Evolutionary conservation across 2,329 filamentous ascomycete species (phyloP), one percentile per base, ranked within the genome.

Genomic region (Drechslerella dactyloides): DNA sequence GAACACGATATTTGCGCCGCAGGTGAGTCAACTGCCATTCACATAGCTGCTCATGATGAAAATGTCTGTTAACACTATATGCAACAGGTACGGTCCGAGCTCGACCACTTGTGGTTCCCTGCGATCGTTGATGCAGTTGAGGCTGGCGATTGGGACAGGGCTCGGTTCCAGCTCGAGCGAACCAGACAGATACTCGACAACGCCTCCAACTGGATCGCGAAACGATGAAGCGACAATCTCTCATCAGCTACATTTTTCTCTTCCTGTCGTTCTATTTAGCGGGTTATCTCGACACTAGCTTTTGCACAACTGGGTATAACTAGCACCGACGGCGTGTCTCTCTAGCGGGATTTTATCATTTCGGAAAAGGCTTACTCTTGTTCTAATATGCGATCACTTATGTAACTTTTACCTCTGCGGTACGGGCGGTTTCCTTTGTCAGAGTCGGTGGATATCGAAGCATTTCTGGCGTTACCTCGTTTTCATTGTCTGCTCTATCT

Each of bases 1-100:
- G 80, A 94, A 97, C 80, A 85, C 96, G 77, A 82, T 99, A 64
- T 96, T 93, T 78, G 93, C 90, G 1, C 94, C 94, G 0, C 86
- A 91, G 77, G 76, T 77, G 73, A 46, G 69, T 51, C 35, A 40
- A 17, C 2, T 30, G 19, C 33, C n/a, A 52, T 33, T 13, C 37
- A 21, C 30, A 44, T 10, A 7, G 24, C 19, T 19, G 27, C 23
- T 17, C 8, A 5, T 10, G 15, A 23, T 5, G 11, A 35, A 33
- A 53, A 17, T 37, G 13, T 52, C 13, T 61, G 51, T 48, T 72
- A 64, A 72, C 46, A 53, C n/a, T n/a, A 17, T 55, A 15, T 46
- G 19, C 2, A 52, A 19, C 24, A 73, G 63, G 55, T 59, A 19
- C 69, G 69, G n/a, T 62, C 56, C 17, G 68, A 73, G 52, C 53